These are phyloP conservation scores for Phytophthora macrochlamydospora DNA, from an alignment of 352 stramenopile species.

Conservation along the genomic window DNA sequence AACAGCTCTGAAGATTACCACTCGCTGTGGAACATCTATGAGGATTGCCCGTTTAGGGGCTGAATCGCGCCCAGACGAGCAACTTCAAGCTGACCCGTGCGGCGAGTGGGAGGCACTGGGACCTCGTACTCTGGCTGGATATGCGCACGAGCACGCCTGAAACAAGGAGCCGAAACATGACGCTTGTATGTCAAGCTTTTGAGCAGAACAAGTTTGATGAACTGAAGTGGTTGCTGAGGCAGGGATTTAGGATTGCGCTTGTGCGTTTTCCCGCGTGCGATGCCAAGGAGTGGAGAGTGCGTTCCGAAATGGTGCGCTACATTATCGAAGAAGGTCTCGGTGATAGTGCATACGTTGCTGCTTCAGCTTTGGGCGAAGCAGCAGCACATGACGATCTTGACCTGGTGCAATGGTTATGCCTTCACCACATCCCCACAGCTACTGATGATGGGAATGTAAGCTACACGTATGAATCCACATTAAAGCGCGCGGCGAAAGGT, in stretches of 20 bases:
- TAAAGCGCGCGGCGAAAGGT: neutral
- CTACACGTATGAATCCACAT: neutral
- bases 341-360: neutral
- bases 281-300: neutral
- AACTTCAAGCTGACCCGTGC: neutral
- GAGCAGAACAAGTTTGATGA: neutral
- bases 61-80: neutral
- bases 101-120: neutral
- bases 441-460: neutral
- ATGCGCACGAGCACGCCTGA: neutral
- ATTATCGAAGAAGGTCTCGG: neutral
- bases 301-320: neutral
- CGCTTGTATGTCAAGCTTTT: neutral
- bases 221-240: neutral
- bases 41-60: neutral
- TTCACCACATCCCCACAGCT: no score
- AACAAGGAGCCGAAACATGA: neutral
- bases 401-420: neutral
- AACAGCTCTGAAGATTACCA: no score
- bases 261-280: neutral
- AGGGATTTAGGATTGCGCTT: neutral
- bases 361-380: neutral
- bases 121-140: neutral
- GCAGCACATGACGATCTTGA: neutral
- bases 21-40: neutral